Percentiles rank a stretch among this genome's conserved stretches.
phyloP scores from a whole-genome alignment of 345 rosid genomes.

The Brassica rapa region DNA sequence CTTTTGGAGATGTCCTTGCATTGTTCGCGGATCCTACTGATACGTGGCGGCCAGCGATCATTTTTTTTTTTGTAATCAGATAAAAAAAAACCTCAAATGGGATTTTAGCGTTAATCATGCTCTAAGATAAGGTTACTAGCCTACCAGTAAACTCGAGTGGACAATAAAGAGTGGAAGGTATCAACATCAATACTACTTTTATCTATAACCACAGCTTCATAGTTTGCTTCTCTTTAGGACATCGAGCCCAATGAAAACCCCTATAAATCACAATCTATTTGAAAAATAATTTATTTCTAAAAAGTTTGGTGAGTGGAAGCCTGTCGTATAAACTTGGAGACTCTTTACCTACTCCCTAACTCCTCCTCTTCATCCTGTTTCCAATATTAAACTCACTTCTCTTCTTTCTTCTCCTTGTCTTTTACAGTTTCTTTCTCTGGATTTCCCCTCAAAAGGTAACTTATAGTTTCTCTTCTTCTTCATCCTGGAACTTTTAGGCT shows the following conservation, averaged over 20 bases:
- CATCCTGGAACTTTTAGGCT: neutral
- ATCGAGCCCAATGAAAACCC: neutral
- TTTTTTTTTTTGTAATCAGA: too few species aligned
- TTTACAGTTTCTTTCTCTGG: neutral
- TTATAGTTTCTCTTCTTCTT: neutral
- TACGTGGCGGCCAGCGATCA: too few species aligned
- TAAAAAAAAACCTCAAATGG: too few species aligned
- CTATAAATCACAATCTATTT: neutral
- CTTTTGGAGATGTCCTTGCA: too few species aligned
- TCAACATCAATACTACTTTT: neutral
- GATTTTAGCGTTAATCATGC: neutral
- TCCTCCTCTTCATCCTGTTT: neutral
- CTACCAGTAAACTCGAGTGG: neutral
- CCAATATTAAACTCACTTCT: neutral
- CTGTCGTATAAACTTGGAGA: neutral
- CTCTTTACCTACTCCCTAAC: neutral
- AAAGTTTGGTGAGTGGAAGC: neutral
- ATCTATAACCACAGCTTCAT: neutral
- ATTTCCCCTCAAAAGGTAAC: neutral
- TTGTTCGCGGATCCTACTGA: too few species aligned
- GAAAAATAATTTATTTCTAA: neutral
- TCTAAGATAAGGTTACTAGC: neutral
- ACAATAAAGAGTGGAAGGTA: neutral
- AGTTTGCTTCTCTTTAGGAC: neutral
- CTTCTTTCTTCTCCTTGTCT: neutral